phyloP scores from a whole-genome alignment of 2,329 filamentous ascomycete genomes.

The Cytospora piceae region DNA sequence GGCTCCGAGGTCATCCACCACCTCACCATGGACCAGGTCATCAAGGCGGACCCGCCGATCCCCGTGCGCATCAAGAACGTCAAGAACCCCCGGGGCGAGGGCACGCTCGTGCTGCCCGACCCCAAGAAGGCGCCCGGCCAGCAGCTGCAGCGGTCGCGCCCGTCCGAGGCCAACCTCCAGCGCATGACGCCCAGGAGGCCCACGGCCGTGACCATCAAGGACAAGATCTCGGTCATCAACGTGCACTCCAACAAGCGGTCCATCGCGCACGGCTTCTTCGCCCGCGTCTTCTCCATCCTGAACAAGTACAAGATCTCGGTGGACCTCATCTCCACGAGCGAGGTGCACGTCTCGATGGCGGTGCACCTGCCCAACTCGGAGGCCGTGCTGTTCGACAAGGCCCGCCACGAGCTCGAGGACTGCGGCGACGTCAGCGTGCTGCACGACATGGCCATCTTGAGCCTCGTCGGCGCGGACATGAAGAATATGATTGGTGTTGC shows the following conservation, averaged over 20 bases:
- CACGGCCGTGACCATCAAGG: constrained; percentile 95
- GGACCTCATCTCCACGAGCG: constrained; percentile 92
- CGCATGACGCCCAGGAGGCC: constrained; percentile 71
- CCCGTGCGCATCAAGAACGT: constrained; percentile 91
- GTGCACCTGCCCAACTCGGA: constrained; percentile 77
- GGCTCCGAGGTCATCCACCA: constrained; percentile 98
- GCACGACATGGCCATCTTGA: constrained; percentile 92
- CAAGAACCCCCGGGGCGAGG: constrained; percentile 78
- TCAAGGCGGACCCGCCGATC: constrained; percentile 77
- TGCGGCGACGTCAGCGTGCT: constrained; percentile 92
- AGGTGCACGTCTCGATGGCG: constrained; percentile 97
- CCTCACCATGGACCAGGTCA: constrained; percentile 96
- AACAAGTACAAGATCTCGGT: constrained; percentile 87
- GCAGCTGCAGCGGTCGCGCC: constrained; percentile 59
- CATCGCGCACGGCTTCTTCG: constrained; percentile 94
- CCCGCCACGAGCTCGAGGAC: constrained; percentile 72
- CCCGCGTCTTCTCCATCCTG: constrained; percentile 88
- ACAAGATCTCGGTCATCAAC: constrained; percentile 95
- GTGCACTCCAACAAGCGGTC: constrained; percentile 97
- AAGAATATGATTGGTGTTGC: constrained; percentile 97
- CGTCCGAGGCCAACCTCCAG: constrained; percentile 42
- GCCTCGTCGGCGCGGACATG: constrained; percentile 92
- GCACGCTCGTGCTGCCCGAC: constrained; percentile 85
- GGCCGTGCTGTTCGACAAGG: constrained; percentile 66
- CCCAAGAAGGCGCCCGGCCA: constrained; percentile 56